Conservation (phyloP, 768 basidiomycete genomes). For the Termitomyces bulborhizus region DNA sequence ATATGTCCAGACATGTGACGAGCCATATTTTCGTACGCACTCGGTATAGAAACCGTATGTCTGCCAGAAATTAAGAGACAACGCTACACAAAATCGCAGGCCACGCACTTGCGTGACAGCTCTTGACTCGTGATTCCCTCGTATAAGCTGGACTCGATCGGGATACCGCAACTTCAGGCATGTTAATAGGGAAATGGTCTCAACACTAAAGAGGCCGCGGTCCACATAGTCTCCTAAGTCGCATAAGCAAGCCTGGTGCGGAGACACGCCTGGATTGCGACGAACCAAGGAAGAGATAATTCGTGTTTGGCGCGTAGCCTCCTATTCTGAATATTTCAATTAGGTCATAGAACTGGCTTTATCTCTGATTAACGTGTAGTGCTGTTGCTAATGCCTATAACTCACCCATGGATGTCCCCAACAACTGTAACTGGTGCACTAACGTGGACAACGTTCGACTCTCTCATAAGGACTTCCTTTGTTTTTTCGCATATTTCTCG, state of each 20-base stretch:
- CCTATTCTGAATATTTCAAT: conserved; percentile 99
- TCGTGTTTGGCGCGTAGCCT: conserved; percentile 92
- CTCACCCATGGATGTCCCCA: conserved; percentile 98
- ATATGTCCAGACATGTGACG: conserved; percentile 96
- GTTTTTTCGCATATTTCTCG: conserved; percentile 99
- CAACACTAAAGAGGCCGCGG: conserved; percentile 94
- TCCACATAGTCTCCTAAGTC: conserved; percentile 93
- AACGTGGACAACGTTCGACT: conserved; percentile 97
- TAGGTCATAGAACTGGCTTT: conserved; percentile 98
- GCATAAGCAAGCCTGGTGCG: conserved; percentile 11
- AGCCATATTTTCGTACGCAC: conserved; percentile 95
- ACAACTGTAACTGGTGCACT: conserved; percentile 97
- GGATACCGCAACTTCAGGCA: conserved; percentile 97
- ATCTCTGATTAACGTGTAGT: conserved; percentile 27
- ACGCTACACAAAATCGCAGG: conserved; percentile 14
- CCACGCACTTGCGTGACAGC: conserved; percentile 91
- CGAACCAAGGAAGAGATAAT: conserved; percentile 96
- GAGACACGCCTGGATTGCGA: conserved; percentile 11
- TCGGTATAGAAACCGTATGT: conserved; percentile 99
- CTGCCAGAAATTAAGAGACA: conserved; percentile 37
- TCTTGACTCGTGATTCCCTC: conserved; percentile 96
- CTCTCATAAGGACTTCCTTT: conserved; percentile 98
- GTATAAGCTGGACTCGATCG: conserved; percentile 91
- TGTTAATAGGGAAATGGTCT: conserved; percentile 95
- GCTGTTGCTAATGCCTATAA: conserved; percentile 14